These are phyloP conservation scores for Cenchrus americanus DNA, from an alignment of 176 grass and related monocot species.

Conservation along the genomic window DNA sequence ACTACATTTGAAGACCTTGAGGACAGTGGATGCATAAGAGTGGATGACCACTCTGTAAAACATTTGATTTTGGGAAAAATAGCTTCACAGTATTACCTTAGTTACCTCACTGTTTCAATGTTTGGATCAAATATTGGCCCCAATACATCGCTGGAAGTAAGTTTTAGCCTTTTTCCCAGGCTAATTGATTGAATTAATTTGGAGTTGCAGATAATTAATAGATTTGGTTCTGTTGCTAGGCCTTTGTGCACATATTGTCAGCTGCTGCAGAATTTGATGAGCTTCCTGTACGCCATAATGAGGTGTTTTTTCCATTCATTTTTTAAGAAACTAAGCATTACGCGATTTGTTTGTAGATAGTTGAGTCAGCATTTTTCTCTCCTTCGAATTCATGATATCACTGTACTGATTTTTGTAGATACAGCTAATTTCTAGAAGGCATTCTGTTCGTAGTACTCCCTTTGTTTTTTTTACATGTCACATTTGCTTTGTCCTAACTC, in stretches of 20 bases:
- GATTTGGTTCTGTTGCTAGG: constrained; percentile 49
- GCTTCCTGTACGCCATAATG: constrained; percentile 96
- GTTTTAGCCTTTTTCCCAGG: constrained; percentile 27
- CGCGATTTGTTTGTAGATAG: neutral
- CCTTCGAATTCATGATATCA: constrained; percentile 4
- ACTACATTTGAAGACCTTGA: constrained; percentile 97
- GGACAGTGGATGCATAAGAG: constrained; percentile 94
- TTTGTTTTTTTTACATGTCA: too few species aligned
- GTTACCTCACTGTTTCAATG: constrained; percentile 96
- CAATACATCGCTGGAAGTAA: constrained; percentile 85
- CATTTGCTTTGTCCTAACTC: too few species aligned
- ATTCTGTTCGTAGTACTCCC: constrained; percentile 17
- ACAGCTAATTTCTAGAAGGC: constrained; percentile 15
- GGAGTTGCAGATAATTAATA: constrained; percentile 30
- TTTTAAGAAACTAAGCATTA: neutral
- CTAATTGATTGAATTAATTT: constrained; percentile 39
- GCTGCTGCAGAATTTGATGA: constrained; percentile 91
- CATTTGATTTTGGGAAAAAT: constrained; percentile 91
- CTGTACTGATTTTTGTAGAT: constrained; percentile 21
- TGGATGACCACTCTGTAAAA: constrained; percentile 77
- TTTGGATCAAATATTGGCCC: constrained; percentile 93
- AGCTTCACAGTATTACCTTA: constrained; percentile 98
- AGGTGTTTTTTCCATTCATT: constrained; percentile 57
- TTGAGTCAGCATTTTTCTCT: neutral
- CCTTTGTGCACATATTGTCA: constrained; percentile 86